Conservation (phyloP, 306 rosid species). For the Lathyrus oleraceus region DNA sequence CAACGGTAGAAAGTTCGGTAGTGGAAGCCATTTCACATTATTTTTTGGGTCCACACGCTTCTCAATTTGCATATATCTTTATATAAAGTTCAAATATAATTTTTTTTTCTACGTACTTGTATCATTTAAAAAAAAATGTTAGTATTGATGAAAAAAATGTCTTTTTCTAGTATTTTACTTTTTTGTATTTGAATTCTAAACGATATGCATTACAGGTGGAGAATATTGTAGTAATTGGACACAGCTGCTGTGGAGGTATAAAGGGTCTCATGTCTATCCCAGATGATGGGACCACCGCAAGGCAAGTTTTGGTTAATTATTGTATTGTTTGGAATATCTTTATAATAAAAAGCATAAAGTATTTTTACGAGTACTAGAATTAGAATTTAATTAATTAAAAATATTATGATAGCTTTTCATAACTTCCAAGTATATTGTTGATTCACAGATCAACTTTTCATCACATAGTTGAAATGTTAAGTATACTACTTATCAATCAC, state of each 20-base stretch:
- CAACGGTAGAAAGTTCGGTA: slow-evolving; percentile 29
- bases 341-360: not conserved
- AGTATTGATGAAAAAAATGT: not conserved
- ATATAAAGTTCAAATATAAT: too few species aligned
- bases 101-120: too few species aligned
- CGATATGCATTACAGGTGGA: slow-evolving; percentile 62
- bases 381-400: not conserved
- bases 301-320: slow-evolving; percentile 40
- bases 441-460: slow-evolving; percentile 15
- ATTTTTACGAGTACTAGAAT: not conserved
- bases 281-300: slow-evolving; percentile 75
- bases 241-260: slow-evolving; percentile 96
- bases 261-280: slow-evolving; percentile 97
- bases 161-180: not conserved
- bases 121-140: not conserved
- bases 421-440: slow-evolving; percentile 29
- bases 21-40: slow-evolving; percentile 21
- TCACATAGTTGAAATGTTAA: slow-evolving; percentile 10
- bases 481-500: slow-evolving; percentile 13
- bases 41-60: slow-evolving; percentile 39
- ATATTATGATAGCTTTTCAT: slow-evolving; percentile 22
- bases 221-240: slow-evolving; percentile 90
- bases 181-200: slow-evolving; percentile 12
- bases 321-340: slow-evolving; percentile 4
- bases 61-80: not conserved